phyloP scores from a whole-genome alignment of 2,329 filamentous ascomycete species.

The Myriosclerotinia curreyana region DNA sequence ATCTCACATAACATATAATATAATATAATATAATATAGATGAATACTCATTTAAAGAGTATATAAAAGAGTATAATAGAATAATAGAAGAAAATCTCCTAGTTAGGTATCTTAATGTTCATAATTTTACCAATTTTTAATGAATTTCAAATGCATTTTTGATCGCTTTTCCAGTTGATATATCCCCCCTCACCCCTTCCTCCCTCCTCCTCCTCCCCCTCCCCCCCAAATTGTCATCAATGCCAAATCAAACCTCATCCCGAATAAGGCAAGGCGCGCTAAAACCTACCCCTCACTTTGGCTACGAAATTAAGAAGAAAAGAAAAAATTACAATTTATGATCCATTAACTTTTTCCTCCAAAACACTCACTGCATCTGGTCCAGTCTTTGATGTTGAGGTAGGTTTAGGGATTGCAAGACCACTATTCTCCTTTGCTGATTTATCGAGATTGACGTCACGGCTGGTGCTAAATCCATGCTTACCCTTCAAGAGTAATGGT shows the following conservation, averaged over 20 bases:
- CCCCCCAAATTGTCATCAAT: too few species aligned
- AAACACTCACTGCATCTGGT: constrained; percentile 39
- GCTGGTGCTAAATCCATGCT: constrained; percentile 47
- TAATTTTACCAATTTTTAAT: too few species aligned
- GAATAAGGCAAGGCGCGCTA: background rate
- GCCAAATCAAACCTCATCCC: constrained; percentile 5
- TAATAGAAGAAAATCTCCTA: background rate
- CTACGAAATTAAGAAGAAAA: constrained; percentile 12
- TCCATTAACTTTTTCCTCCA: constrained; percentile 45
- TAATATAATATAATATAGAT: too few species aligned
- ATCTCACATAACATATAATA: too few species aligned
- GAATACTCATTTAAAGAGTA: too few species aligned
- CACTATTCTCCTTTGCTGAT: constrained; percentile 27
- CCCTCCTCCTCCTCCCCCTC: too few species aligned
- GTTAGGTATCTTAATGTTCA: background rate
- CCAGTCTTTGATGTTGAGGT: constrained; percentile 32
- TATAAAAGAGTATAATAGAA: background rate
- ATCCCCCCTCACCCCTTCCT: too few species aligned
- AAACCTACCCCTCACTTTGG: constrained; percentile 14
- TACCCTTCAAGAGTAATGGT: constrained; percentile 60
- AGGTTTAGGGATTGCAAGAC: constrained; percentile 33
- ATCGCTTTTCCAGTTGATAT: too few species aligned
- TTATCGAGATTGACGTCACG: constrained; percentile 42
- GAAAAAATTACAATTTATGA: constrained; percentile 28
- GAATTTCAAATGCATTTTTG: constrained; percentile 12